Conservation (phyloP, 176 grass and related monocot species). For the Melocanna baccifera region DNA sequence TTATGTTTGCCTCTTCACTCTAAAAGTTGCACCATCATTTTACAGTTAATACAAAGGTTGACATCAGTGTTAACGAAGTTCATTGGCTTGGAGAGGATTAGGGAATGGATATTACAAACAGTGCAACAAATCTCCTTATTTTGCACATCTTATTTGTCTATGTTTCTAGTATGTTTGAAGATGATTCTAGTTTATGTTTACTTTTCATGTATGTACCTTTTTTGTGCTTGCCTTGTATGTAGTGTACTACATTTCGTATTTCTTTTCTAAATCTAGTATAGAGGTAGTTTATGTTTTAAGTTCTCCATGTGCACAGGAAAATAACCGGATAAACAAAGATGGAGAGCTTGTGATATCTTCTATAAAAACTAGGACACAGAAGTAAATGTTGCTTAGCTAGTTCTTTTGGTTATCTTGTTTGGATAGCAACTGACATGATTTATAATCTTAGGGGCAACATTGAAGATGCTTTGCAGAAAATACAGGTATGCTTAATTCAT, state of each 20-base stretch:
- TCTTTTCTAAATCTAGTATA: neutral
- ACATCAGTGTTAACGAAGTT: slow-evolving; percentile 92
- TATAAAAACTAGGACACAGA: slow-evolving; percentile 96
- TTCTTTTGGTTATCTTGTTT: slow-evolving; percentile 14
- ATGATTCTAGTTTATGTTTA: neutral
- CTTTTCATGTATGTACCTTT: neutral
- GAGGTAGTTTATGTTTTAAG: slow-evolving; percentile 8
- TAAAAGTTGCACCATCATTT: slow-evolving; percentile 5
- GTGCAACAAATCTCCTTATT: slow-evolving; percentile 45
- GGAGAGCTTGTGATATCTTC: slow-evolving; percentile 94
- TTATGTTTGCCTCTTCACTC: neutral
- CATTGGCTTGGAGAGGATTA: slow-evolving; percentile 90
- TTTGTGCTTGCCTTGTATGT: neutral
- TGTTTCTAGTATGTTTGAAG: neutral
- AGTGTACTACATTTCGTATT: neutral
- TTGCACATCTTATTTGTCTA: neutral
- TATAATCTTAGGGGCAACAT: slow-evolving; percentile 75
- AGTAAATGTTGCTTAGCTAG: slow-evolving; percentile 46
- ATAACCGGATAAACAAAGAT: slow-evolving; percentile 91
- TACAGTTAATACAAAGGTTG: slow-evolving; percentile 97
- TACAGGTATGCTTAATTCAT: slow-evolving; percentile 58
- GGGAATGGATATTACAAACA: slow-evolving; percentile 76
- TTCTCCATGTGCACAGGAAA: slow-evolving; percentile 55
- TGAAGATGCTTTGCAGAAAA: slow-evolving; percentile 88
- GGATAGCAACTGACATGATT: slow-evolving; percentile 19